A percentile compares a stretch with the other conserved stretches of the same genome.
Evolutionary conservation across 2,329 filamentous ascomycete species (phyloP).

Genomic region (Pyricularia sp.): DNA sequence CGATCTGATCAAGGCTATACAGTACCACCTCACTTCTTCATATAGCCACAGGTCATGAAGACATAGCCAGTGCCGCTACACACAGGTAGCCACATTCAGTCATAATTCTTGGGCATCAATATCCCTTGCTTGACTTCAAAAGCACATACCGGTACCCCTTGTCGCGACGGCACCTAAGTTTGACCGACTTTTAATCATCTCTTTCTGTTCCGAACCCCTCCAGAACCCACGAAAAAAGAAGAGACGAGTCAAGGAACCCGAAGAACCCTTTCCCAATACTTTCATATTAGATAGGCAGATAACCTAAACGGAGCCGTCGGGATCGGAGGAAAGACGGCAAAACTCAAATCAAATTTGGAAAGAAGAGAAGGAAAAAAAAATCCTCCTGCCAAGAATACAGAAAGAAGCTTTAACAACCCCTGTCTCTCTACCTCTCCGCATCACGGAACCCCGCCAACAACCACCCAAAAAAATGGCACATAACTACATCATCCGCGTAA

Average conservation of each 20-base stretch:
- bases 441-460: not conserved
- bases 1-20: not conserved
- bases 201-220: not conserved
- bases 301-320: not conserved
- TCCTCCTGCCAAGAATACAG: not conserved
- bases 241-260: not conserved
- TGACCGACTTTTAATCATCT: not conserved
- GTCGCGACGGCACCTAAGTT: not conserved
- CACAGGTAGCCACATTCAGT: not conserved
- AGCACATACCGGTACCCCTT: not conserved
- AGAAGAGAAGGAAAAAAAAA: not conserved
- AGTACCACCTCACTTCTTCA: not conserved
- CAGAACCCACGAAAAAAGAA: not conserved
- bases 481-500: conserved; percentile 70
- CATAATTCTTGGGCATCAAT: not conserved
- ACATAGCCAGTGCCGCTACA: not conserved
- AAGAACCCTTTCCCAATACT: not conserved
- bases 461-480: conserved; percentile 36
- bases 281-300: not conserved
- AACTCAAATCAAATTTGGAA: not conserved
- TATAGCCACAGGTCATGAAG: not conserved
- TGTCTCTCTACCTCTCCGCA: not conserved
- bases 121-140: not conserved
- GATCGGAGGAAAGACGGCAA: not conserved
- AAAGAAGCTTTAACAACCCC: not conserved